Base-by-base conservation (phyloP, 306 rosid species). In the Vachellia collinsii region DNA sequence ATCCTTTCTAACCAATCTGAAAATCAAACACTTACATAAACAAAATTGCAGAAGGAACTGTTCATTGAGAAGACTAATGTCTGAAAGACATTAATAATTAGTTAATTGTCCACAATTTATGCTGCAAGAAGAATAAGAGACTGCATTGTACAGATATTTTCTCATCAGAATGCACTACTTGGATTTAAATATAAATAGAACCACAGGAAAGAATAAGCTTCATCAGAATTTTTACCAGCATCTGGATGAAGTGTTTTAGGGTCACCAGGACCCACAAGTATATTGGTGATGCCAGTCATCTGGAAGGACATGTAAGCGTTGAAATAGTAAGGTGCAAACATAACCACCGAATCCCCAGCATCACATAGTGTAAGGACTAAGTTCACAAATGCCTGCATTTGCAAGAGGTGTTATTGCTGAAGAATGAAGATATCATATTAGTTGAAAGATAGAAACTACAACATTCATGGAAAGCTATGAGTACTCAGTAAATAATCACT, bases 341-440 rank as follows among this genome's bases (percentile, higher is more conserved):
- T 91, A 75, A 91, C 90, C 50, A 89, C 94, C 17, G 90, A 84
- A 63, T 91, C 94, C 72, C 92, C 94, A 10, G 90, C 90, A 77
- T 96, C 99, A 83, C 99, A 96, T n/a, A 96, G 86, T 58, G 97
- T 88, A 77, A 93, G 98, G 87, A 93, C 99, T 36, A 96, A 76
- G 85, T 93, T 96, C 84, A 95, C 99, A 65, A 95, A 95, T 79
- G 98, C 98, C 98, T 93, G 97, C 92, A 89, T 51, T 20, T 77
- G 77, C 20, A 20, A 37, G 75, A 29, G 67, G 77, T 16, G 50
- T 25, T 78, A 39, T 66, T 84, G 84, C 83, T 61, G 54, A 48
- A 87, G 34, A 86, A 81, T 61, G 54, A 48, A 87, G 34, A 86
- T 74, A 44, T 77, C 43, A 62, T 39, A 34, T 58, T 44, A 48